Percentiles rank a stretch among this genome's conserved stretches.
Conservation (phyloP, 2,329 filamentous ascomycete genomes). For the Zasmidium citrigriseum region DNA sequence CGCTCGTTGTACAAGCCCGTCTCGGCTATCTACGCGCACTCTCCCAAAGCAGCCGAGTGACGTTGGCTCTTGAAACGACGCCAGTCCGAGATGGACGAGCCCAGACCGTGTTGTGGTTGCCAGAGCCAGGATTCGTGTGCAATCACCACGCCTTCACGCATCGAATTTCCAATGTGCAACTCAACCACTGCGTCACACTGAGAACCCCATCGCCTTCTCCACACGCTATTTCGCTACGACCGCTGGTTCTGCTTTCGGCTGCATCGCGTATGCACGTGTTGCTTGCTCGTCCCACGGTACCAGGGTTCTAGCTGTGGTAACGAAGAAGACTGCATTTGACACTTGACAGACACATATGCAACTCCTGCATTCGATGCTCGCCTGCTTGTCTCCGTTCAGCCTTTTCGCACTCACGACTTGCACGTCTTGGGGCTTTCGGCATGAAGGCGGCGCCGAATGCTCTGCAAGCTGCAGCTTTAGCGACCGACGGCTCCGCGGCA, state of each 20-base stretch:
- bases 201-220: background rate
- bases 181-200: background rate
- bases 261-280: background rate
- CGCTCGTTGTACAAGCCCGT: background rate
- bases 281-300: background rate
- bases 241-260: background rate
- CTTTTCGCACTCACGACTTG: background rate
- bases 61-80: slow-evolving; percentile 1
- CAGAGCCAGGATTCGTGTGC: background rate
- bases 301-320: background rate
- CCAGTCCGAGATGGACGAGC: background rate
- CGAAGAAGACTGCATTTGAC: background rate
- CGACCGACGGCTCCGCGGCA: background rate
- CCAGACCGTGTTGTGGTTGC: background rate
- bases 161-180: background rate
- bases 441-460: background rate
- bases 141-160: background rate
- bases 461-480: slow-evolving; percentile 3
- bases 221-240: background rate
- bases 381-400: background rate
- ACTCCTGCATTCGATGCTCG: background rate
- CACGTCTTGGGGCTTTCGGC: background rate
- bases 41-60: background rate
- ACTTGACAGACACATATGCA: background rate
- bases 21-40: background rate